phyloP scores from a whole-genome alignment of 2,329 filamentous ascomycete genomes.

The Aspergillus sp. region DNA sequence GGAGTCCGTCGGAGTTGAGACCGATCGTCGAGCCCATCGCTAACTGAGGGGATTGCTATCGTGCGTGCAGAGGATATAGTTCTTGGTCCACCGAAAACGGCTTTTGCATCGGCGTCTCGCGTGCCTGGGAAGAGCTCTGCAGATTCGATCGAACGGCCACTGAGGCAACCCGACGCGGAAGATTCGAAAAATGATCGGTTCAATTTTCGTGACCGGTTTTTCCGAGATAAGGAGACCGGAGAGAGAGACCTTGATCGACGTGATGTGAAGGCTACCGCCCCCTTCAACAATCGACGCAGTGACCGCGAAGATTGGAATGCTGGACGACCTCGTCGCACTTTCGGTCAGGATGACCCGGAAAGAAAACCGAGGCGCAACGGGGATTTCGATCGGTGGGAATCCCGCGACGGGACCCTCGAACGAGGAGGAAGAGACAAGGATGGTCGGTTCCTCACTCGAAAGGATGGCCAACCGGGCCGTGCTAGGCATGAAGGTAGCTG shows the following conservation, averaged over 20 bases:
- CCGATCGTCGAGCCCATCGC: constrained; percentile 5
- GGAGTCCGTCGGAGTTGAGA: not conserved
- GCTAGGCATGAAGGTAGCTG: constrained; percentile 71
- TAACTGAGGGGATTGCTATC: constrained; percentile 30
- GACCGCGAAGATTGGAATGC: constrained; percentile 45
- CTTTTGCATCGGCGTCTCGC: constrained; percentile 75
- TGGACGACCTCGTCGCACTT: constrained; percentile 38
- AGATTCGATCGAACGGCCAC: constrained; percentile 45
- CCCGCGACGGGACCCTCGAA: constrained; percentile 49
- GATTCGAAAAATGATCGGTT: constrained; percentile 60
- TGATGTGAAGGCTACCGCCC: constrained; percentile 30
- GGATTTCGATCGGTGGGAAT: constrained; percentile 43
- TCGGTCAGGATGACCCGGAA: constrained; percentile 43
- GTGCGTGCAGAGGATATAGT: constrained; percentile 69
- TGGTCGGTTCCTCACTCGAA: constrained; percentile 53
- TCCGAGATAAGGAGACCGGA: constrained; percentile 36
- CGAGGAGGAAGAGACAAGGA: constrained; percentile 55
- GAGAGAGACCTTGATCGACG: constrained; percentile 40
- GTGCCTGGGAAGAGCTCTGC: constrained; percentile 45
- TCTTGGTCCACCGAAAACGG: constrained; percentile 78
- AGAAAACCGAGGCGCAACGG: constrained; percentile 42
- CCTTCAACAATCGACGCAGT: constrained; percentile 35
- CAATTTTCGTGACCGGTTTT: constrained; percentile 53
- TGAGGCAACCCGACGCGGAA: constrained; percentile 55
- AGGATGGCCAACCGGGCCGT: constrained; percentile 61